Evolutionary conservation across 1,139 yeast genomes (phyloP).

Genomic region (Meyerozyma smithsonii): DNA sequence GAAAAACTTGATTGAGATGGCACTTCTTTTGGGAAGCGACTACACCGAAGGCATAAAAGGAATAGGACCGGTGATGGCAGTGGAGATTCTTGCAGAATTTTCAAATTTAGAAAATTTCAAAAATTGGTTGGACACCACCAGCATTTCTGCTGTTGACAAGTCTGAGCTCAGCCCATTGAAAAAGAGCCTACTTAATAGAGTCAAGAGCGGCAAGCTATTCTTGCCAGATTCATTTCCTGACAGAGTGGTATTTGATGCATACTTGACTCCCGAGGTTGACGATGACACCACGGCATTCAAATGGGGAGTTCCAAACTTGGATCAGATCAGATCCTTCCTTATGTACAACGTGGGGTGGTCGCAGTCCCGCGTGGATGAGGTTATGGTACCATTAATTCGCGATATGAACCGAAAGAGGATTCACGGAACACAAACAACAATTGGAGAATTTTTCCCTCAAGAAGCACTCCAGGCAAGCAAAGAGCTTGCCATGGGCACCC

Average conservation of each 20-base stretch:
- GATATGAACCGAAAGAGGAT: conserved; percentile 62
- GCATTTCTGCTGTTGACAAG: conserved; percentile 13
- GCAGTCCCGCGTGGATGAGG: conserved; percentile 71
- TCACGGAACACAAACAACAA: conserved; percentile 51
- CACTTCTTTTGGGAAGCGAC: conserved; percentile 84
- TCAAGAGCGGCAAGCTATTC: conserved; percentile 57
- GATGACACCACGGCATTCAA: conserved; percentile 67
- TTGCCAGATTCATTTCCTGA: conserved; percentile 71
- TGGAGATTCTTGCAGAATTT: conserved; percentile 92
- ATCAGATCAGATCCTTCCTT: conserved; percentile 66
- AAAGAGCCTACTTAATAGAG: conserved; percentile 49
- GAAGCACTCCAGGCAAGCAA: conserved; percentile 41
- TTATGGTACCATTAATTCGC: conserved; percentile 81
- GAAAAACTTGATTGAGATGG: conserved; percentile 66
- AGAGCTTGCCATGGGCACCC: conserved; percentile 49
- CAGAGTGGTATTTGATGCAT: conserved; percentile 64
- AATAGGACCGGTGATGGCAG: conserved; percentile 87
- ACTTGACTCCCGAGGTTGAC: conserved; percentile 77
- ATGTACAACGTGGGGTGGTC: conserved; percentile 80
- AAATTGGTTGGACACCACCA: conserved; percentile 35
- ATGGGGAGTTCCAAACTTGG: conserved; percentile 91
- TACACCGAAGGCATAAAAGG: conserved; percentile 91
- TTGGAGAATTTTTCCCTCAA: conserved; percentile 57
- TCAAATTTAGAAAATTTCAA: conserved; percentile 35
- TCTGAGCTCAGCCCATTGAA: conserved; percentile 24